Evolutionary conservation across 495 filamentous ascomycete species (phyloP), one percentile per base, ranked within the genome.

Genomic region (Annulohypoxylon nitens): DNA sequence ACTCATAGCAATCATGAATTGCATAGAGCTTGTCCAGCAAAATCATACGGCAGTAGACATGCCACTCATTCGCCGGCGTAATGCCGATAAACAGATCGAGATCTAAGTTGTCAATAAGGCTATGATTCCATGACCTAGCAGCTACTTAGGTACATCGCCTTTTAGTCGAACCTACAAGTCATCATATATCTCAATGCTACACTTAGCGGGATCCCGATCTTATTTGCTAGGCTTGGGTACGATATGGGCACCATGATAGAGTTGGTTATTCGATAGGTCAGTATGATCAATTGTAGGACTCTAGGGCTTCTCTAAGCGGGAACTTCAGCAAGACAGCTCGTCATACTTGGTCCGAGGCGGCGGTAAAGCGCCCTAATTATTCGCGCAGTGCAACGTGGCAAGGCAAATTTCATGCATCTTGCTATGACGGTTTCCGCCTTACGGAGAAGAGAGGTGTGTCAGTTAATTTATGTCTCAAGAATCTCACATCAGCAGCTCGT

Each of bases 401-500:
- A 69, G 25, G 57, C 36, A 36, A 16, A 48, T 70, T 43, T 66
- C 53, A 66, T 68, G 70, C 51, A 60, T 2, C 59, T 45, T 54
- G 47, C 16, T 66, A 18, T 12, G 41, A 63, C 59, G 41, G n/a
- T 50, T 33, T 53, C 30, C 51, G 62, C 62, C 63, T 55, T 67
- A 55, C 30, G 51, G 57, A 43, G 25, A 41, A 30, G 43, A 18
- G 37, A 43, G 11, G 43, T 75, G 67, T 71, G 67, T 20, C 41
- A 71, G 39, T 71, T 64, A 64, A 70, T 75, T 50, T 64, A 65
- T 60, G 5, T 43, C 58, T 34, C 7, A 26, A 11, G 2, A 20
- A 36, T 75, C 67, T 75, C 72, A 75, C 72, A 75, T 75, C 72
- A 75, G 72, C 72, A 34, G 26, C 39, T 51, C 33, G 30, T 67